Base-by-base conservation (phyloP, 352 stramenopile genomes). In the Pelagophyceae sp. region DNA sequence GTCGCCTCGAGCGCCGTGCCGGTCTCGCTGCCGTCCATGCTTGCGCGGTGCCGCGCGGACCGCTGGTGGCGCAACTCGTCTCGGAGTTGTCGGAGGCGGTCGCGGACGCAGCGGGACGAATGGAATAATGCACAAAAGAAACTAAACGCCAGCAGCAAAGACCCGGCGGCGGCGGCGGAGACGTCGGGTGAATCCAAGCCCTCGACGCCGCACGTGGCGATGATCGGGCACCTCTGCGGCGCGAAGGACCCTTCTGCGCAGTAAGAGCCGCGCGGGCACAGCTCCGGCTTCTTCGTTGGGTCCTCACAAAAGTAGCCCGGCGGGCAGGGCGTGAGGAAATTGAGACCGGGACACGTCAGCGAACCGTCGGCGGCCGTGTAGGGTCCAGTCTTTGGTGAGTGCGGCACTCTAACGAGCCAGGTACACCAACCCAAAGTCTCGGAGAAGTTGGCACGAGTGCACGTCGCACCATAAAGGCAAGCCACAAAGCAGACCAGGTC, bases 181-280 rank as follows among this genome's bases (percentile, higher is more conserved):
- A 72, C 35, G 58, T 65, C 72, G 33, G 38, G 37, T 1, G 72
- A 32, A 1, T n/a, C 50, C 3, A 72, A 33, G 72, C 58, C 58
- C 27, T 11, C 20, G 6, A 17, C 35, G 20, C 31, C 72, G 54
- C 38, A 67, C 11, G 3, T 15, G 3, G 58, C n/a, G 72, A 60
- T 33, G 58, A 54, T 58, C 15, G 35, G 63, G 72, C 72, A 77
- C 25, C 29, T 17, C 5, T 5, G 6, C 31, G 72, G 72, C n/a
- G 5, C 38, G 38, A 77, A 60, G 54, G 72, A 72, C 11, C 63
- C 63, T 37, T 3, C 23, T 1, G 72, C 11, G 72, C 72, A 77
- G 33, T 72, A 77, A 25, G 29, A 31, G 3, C 40, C 3, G 19
- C 6, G 3, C 32, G 72, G 72, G 35, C 72, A 77, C 6, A 32